Evolutionary conservation across 2,329 filamentous ascomycete species (phyloP).

Genomic region (Trichoderma sp.): DNA sequence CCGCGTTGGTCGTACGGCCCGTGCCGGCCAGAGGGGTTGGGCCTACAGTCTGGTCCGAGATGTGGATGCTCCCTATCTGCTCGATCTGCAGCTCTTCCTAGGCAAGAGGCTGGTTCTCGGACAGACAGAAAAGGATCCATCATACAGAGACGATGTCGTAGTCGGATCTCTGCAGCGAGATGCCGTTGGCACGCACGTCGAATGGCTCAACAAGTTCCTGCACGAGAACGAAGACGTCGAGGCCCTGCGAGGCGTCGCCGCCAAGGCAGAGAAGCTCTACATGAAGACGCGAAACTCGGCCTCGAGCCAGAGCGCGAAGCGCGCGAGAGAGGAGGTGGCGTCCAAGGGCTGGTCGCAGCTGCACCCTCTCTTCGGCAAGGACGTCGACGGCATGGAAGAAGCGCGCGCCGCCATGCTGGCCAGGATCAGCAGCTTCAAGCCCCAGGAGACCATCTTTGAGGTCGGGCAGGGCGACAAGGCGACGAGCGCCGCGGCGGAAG

Average conservation of each 20-base stretch:
- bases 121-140: slow-evolving; percentile 61
- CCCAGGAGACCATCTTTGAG: slow-evolving; percentile 95
- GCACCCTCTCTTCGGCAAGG: slow-evolving; percentile 78
- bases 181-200: slow-evolving; percentile 71
- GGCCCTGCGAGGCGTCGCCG: slow-evolving; percentile 70
- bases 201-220: slow-evolving; percentile 81
- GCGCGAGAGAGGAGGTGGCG: slow-evolving; percentile 75
- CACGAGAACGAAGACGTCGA: slow-evolving; percentile 74
- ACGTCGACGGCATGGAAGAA: slow-evolving; percentile 65
- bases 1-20: slow-evolving; percentile 90
- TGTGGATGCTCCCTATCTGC: slow-evolving; percentile 84
- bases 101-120: slow-evolving; percentile 81
- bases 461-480: slow-evolving; percentile 73
- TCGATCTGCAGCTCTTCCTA: slow-evolving; percentile 93
- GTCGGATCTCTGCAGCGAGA: slow-evolving; percentile 76
- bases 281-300: slow-evolving; percentile 87
- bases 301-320: slow-evolving; percentile 85
- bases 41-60: slow-evolving; percentile 90
- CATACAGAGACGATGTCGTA: slow-evolving; percentile 81
- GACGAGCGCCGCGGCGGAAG: slow-evolving; percentile 65
- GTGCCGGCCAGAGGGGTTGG: slow-evolving; percentile 92
- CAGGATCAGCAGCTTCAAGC: slow-evolving; percentile 83
- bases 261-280: slow-evolving; percentile 92
- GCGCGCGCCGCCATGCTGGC: slow-evolving; percentile 85
- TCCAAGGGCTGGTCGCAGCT: slow-evolving; percentile 72